Evolutionary conservation across 2,329 filamentous ascomycete species (phyloP), one percentile per base, ranked within the genome.

Genomic region (Kalmusia sp.): DNA sequence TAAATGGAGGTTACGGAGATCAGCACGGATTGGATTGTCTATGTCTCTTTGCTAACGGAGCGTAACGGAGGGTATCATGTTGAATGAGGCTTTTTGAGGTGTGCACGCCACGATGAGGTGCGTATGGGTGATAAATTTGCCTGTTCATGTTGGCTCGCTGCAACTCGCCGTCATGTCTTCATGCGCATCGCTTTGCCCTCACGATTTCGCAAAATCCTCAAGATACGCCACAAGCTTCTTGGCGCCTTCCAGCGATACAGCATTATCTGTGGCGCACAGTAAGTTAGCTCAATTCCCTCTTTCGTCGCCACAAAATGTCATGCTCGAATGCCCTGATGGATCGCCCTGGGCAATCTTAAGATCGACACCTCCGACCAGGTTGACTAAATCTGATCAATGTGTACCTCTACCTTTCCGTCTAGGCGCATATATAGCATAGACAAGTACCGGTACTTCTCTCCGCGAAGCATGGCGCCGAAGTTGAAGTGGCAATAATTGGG

Each of bases 151-250:
- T 24, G 31, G 3, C 47, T 34, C 50, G 48, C 48, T 54, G 49
- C 51, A 51, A 51, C 31, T 35, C 34, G 43, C 45, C 45, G 41
- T 55, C 47, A 59, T 61, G 49, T 48, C 53, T 31, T 61, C 39
- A 60, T 64, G 52, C 56, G 38, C 49, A 52, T 44, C 31, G 40
- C 24, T 30, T 27, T 22, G 51, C 62, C 59, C 72, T 38, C 63
- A 50, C 24, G 67, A 66, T 44, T 70, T 66, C 28, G 83, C 84
- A 74, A 82, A 88, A 19, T 85, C 83, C 49, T 83, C 76, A 47
- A 92, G 81, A 58, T 89, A 91, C 24, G 77, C 74, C 40, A 84
- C 87, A 39, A 93, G 79, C 74, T 88, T 88, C 75, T 90, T 79
- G 0, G 86, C 87, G 0, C 85, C 87, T 34, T 85, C 83, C 0